Base-by-base conservation (phyloP, 2,329 filamentous ascomycete genomes). In the Fusarium falciforme region DNA sequence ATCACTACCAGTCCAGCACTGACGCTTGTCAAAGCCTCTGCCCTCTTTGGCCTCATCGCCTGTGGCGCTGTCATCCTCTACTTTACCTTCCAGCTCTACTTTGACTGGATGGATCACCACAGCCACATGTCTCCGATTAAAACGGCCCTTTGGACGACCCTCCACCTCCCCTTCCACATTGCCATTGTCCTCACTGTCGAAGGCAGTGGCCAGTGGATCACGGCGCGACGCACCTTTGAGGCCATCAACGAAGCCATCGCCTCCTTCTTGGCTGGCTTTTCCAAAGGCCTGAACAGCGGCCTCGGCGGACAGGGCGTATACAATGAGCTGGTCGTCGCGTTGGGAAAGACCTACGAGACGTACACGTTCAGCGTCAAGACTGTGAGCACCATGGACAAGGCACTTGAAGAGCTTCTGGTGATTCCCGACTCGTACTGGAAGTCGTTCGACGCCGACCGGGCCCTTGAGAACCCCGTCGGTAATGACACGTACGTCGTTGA, bases 341-440 rank as follows among this genome's bases (percentile, higher is more conserved):
- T 52, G 47, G 6, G 2, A 6, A 52, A 52, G 10, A 3, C 9
- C 6, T 52, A 52, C 25, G 2, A 29, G 3, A 52, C 47, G 47
- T 52, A 52, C 47, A 12, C 47, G 17, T 52, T 52, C 11, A 52
- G 27, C 17, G 17, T 9, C 25, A n/a, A 27, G 25, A 29, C 47
- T 2, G 4, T 52, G 3, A 0, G 1, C 2, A 8, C 6, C 10
- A 52, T 52, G 47, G 0, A 0, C 0, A 1, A 3, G 0, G 14
- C 4, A 31, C 25, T 52, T 31, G 10, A 4, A 1, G 3, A 1
- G 47, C 2, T 52, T 29, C 3, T 0, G 5, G 16, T 0, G 16
- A 1, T 52, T 52, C 47, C 47, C 16, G 25, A 52, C 17, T 52
- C 47, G 6, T n/a, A 29, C 17, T 52, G 47, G 47, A 1, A 29